Base-by-base conservation (phyloP, 2,329 filamentous ascomycete genomes). In the Juglanconis oblonga region DNA sequence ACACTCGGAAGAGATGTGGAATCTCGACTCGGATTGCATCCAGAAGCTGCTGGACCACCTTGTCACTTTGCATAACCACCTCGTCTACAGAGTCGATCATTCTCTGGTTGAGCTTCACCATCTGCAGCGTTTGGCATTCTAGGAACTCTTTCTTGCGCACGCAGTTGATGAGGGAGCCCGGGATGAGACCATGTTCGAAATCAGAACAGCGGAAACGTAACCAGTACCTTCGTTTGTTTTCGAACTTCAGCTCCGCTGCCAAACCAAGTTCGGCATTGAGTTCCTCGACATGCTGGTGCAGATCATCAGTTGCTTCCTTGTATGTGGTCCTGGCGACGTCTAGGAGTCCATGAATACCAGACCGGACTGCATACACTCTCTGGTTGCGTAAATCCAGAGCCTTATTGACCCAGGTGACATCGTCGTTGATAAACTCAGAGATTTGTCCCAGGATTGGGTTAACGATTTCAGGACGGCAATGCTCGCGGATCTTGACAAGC, bases 351-450 rank as follows among this genome's bases (percentile, higher is more conserved):
- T 91, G 92, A 47, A 95, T 86, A 0, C 91, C 91, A 50, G 91
- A 86, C 83, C 91, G 57, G 29, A 63, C 55, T 5, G 61, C 58
- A 17, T 55, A 63, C 2, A 60, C 58, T 64, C 94, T 82, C 70
- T 98, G 94, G 63, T 97, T 96, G 13, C 93, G 85, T 59, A 97
- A 79, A 63, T 97, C 94, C 4, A 98, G 80, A 0, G 95, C 89
- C 29, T 88, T 86, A 51, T 83, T 90, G 61, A 91, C 89, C 66
- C 90, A 96, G 0, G 81, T 84, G 0, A 92, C 90, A 70, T 97
- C 90, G 8, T 90, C 83, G 64, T 98, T 95, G 66, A 99, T 87
- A 0, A 85, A 85, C 13, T 79, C 76, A 49, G 83, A 76, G 55
- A 99, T 92, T 1, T 89, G 74, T 2, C 81, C 75, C 49, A 87